Conservation (phyloP, 108 stramenopile species). For the Pseudonitzschia multistriata region DNA sequence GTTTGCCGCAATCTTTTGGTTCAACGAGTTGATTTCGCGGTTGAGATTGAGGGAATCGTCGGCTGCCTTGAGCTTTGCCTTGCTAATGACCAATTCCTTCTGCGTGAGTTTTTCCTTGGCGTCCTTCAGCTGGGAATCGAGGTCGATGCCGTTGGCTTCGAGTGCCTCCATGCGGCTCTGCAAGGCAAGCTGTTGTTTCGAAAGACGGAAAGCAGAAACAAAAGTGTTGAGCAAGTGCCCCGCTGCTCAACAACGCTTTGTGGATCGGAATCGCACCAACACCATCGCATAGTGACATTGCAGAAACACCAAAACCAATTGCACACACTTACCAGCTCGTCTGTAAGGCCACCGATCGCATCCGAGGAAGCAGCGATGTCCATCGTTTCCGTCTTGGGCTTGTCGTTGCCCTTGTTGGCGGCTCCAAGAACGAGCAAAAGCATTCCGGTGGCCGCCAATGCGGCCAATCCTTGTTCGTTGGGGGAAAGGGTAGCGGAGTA, state of each 20-base stretch:
- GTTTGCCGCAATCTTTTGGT: neutral
- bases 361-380: conserved; percentile 8
- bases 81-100: conserved; percentile 32
- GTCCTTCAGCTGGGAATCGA: conserved; percentile 14
- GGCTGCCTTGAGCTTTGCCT: conserved; percentile 23
- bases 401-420: neutral
- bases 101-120: conserved; percentile 12
- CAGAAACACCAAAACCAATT: neutral
- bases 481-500: neutral
- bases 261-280: neutral
- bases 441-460: neutral
- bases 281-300: neutral
- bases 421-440: neutral
- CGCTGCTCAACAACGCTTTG: too few relatives aligned
- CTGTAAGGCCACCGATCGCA: neutral
- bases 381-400: neutral
- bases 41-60: conserved; percentile 19
- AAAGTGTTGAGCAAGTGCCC: neutral
- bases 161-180: conserved; percentile 14
- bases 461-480: neutral
- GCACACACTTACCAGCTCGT: conserved; percentile 20
- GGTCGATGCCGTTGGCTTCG: conserved; percentile 9
- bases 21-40: conserved; percentile 15
- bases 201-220: neutral
- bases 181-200: neutral